Percentiles rank a stretch among this genome's conserved stretches.
Conservation (phyloP, 345 rosid genomes). For the Stellera chamaejasme region DNA sequence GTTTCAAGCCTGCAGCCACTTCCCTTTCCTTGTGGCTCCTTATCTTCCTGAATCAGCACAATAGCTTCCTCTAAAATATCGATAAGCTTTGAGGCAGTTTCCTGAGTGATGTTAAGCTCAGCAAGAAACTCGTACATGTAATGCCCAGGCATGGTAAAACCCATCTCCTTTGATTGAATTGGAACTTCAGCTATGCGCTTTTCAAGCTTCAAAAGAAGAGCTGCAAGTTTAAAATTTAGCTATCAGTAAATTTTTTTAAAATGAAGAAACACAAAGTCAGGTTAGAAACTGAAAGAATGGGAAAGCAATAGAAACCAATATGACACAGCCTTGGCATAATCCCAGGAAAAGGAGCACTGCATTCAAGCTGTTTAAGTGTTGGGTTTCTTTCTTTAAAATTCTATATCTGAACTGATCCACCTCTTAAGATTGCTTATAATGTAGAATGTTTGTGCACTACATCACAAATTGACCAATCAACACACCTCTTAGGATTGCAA, state of each 20-base stretch:
- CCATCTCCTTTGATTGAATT: constrained; percentile 64
- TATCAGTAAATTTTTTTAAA: neutral
- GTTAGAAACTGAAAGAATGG: neutral
- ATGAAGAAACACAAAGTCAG: no score
- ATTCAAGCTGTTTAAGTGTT: no score
- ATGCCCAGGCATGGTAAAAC: constrained; percentile 89
- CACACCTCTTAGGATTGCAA: constrained; percentile 87
- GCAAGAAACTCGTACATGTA: constrained; percentile 76
- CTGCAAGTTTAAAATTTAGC: constrained; percentile 29
- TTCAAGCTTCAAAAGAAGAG: constrained; percentile 85
- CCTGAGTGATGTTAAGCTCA: constrained; percentile 71
- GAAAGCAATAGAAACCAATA: constrained; percentile 6
- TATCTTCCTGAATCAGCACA: constrained; percentile 68
- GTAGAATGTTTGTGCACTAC: neutral
- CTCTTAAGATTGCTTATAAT: no score
- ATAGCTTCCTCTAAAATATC: constrained; percentile 67
- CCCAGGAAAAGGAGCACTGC: neutral
- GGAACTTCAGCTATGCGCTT: constrained; percentile 76
- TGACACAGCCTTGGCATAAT: neutral
- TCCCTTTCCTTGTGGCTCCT: constrained; percentile 37
- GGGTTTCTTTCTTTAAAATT: no score
- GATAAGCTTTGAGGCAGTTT: constrained; percentile 69
- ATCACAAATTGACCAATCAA: constrained; percentile 9
- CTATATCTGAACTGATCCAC: no score
- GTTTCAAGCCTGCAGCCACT: constrained; percentile 68